These are phyloP conservation scores for Golubevia sp. DNA, from an alignment of 1,284 basidiomycete genomes.

Conservation along the genomic window DNA sequence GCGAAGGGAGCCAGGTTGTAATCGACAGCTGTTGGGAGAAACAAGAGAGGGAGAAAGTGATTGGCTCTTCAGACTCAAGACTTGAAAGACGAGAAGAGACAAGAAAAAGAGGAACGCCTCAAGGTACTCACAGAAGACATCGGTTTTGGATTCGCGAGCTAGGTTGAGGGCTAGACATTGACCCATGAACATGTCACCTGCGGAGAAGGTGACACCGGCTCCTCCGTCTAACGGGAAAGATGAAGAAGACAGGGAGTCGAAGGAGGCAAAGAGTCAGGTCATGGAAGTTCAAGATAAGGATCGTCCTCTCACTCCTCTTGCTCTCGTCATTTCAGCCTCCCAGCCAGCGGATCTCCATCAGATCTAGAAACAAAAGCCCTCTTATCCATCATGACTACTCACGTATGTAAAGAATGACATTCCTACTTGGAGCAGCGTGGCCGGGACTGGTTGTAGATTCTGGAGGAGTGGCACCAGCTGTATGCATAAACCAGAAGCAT, in stretches of 20 bases:
- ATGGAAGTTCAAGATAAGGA: too few species aligned
- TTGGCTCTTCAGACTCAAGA: too few species aligned
- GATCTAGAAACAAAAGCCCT: too few species aligned
- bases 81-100: too few species aligned
- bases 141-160: constrained; percentile 28
- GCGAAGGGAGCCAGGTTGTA: constrained; percentile 52
- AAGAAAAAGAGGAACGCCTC: too few species aligned
- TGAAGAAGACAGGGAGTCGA: neutral
- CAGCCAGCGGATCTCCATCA: too few species aligned
- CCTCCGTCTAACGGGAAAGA: constrained; percentile 43
- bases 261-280: neutral
- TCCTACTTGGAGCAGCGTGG: constrained; percentile 10
- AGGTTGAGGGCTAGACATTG: constrained; percentile 37
- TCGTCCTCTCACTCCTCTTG: too few species aligned
- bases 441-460: constrained; percentile 20
- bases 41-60: neutral
- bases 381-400: neutral
- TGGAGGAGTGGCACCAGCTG: constrained; percentile 20
- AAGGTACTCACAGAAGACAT: constrained; percentile 26
- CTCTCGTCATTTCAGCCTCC: too few species aligned
- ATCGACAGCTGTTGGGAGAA: constrained; percentile 29
- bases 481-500: constrained; percentile 51
- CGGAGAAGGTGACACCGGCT: constrained; percentile 51
- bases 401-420: constrained; percentile 54
- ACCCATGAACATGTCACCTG: constrained; percentile 53